phyloP scores from a whole-genome alignment of 768 basidiomycete species.

The Macrocybe gigantea region DNA sequence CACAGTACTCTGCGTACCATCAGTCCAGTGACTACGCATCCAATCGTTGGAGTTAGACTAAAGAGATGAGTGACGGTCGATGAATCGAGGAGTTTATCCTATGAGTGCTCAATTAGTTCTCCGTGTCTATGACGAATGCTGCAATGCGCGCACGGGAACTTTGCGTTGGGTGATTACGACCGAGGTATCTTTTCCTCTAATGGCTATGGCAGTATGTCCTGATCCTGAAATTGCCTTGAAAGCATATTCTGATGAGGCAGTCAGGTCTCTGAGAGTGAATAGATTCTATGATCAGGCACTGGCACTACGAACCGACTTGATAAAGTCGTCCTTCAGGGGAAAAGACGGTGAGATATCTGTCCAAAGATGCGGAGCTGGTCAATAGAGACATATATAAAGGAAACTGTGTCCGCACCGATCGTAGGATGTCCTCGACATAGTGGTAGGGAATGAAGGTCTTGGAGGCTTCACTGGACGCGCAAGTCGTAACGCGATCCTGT shows the following conservation, averaged over 20 bases:
- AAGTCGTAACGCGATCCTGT: conserved; percentile 46
- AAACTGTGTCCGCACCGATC: conserved; percentile 52
- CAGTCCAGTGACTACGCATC: conserved; percentile 97
- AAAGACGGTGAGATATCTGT: conserved; percentile 92
- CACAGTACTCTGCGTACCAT: conserved; percentile 52
- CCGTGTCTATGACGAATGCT: background rate
- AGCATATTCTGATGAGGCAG: conserved; percentile 73
- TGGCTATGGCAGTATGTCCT: conserved; percentile 89
- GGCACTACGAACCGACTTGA: conserved; percentile 80
- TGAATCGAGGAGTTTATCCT: conserved; percentile 98
- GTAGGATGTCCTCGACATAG: conserved; percentile 93
- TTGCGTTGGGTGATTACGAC: conserved; percentile 99
- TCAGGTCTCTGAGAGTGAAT: no score
- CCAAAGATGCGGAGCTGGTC: background rate
- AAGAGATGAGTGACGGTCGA: conserved; percentile 92
- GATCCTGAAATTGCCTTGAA: conserved; percentile 99
- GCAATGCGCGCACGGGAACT: conserved; percentile 66
- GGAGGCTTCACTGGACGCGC: conserved; percentile 36
- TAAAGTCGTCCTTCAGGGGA: conserved; percentile 96
- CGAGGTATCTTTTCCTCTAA: conserved; percentile 90
- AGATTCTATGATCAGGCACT: background rate
- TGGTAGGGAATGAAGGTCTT: conserved; percentile 20
- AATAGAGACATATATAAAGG: background rate
- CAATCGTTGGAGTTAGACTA: conserved; percentile 93
- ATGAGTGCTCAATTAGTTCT: conserved; percentile 2